Evolutionary conservation across 371 early-diverging fungal genomes (phyloP).

Genomic region (Cokeromyces recurvatus): DNA sequence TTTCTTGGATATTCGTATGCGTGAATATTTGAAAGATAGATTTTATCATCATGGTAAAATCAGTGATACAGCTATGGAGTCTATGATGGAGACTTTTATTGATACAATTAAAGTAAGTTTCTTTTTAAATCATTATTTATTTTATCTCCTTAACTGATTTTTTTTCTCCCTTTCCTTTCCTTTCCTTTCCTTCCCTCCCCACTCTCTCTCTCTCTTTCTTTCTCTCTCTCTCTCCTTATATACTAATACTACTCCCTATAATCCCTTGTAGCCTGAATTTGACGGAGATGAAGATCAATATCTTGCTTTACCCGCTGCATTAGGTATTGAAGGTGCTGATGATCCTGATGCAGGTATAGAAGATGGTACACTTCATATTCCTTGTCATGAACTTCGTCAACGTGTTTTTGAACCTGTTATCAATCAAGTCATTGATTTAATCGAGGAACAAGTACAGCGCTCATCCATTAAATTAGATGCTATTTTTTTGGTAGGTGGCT

Average conservation of each 20-base stretch:
- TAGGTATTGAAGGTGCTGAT: slow-evolving; percentile 47
- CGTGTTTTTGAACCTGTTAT: slow-evolving; percentile 62
- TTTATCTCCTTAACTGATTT: background rate
- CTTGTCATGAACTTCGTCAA: slow-evolving; percentile 46
- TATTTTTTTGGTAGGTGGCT: slow-evolving; percentile 60
- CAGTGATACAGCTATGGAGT: slow-evolving; percentile 43
- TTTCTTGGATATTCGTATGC: slow-evolving; percentile 51
- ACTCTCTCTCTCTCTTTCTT: slow-evolving; percentile 1
- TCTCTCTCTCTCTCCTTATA: slow-evolving; percentile 2
- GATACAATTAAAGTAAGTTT: slow-evolving; percentile 42
- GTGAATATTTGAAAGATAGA: slow-evolving; percentile 41
- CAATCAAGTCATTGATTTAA: slow-evolving; percentile 50
- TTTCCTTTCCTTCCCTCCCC: background rate
- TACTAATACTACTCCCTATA: background rate
- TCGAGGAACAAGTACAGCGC: slow-evolving; percentile 52
- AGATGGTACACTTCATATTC: slow-evolving; percentile 50
- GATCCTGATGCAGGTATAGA: slow-evolving; percentile 56
- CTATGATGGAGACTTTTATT: slow-evolving; percentile 43
- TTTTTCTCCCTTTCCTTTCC: background rate
- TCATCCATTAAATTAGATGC: slow-evolving; percentile 38
- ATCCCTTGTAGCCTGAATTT: slow-evolving; percentile 45
- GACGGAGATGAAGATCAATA: slow-evolving; percentile 58
- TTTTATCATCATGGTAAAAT: slow-evolving; percentile 39
- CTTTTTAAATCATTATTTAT: too few species aligned
- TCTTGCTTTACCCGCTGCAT: slow-evolving; percentile 48